Evolutionary conservation across 2,329 filamentous ascomycete genomes (phyloP).

Genomic region (Penicillium digitatum): DNA sequence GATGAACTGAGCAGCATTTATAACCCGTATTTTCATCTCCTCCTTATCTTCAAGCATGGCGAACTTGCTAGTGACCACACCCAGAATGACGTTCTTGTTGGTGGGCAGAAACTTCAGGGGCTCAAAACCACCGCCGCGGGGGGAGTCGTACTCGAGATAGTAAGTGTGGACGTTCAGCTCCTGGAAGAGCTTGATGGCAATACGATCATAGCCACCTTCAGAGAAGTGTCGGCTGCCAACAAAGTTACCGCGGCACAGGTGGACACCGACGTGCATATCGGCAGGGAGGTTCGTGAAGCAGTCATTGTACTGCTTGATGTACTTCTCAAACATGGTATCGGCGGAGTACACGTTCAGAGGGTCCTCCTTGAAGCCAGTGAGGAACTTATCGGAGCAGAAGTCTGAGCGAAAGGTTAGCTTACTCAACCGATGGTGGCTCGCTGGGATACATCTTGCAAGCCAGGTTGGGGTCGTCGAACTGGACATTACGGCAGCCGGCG

Average conservation of each 20-base stretch:
- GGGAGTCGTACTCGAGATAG: slow-evolving; percentile 67
- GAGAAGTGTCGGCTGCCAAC: slow-evolving; percentile 63
- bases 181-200: slow-evolving; percentile 63
- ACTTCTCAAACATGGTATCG: slow-evolving; percentile 68
- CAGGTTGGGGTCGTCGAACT: slow-evolving; percentile 65
- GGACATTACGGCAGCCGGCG: slow-evolving; percentile 61
- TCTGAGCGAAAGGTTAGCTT: slow-evolving; percentile 44
- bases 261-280: slow-evolving; percentile 73
- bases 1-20: slow-evolving; percentile 63
- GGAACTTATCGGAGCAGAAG: slow-evolving; percentile 70
- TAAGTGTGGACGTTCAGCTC: slow-evolving; percentile 62
- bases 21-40: slow-evolving; percentile 58
- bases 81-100: slow-evolving; percentile 61
- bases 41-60: slow-evolving; percentile 60
- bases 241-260: slow-evolving; percentile 66
- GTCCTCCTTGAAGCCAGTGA: slow-evolving; percentile 65
- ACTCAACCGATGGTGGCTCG: neutral
- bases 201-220: slow-evolving; percentile 63
- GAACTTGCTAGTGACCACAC: slow-evolving; percentile 62
- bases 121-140: slow-evolving; percentile 62
- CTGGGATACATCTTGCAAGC: slow-evolving; percentile 48
- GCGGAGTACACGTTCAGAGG: slow-evolving; percentile 63
- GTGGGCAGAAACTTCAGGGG: slow-evolving; percentile 59
- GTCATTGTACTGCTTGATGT: slow-evolving; percentile 74
- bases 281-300: slow-evolving; percentile 59